phyloP scores from a whole-genome alignment of 805 yeast genomes.

The Maudiozyma bulderi region DNA sequence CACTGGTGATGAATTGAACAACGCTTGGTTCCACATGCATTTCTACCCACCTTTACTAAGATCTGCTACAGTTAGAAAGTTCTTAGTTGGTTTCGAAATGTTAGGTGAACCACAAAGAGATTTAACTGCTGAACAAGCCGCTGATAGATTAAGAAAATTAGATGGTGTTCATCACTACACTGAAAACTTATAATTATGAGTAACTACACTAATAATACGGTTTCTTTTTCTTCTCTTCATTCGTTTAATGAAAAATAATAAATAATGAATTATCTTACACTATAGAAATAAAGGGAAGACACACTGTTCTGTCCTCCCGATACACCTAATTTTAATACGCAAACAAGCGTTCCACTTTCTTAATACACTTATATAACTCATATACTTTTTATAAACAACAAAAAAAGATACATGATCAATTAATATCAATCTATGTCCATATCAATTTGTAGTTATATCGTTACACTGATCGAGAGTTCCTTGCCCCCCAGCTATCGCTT shows the following conservation, averaged over 20 bases:
- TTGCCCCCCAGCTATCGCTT: too few relatives aligned
- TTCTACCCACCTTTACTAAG: conserved; percentile 71
- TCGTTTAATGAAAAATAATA: background rate
- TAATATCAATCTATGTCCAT: too few relatives aligned
- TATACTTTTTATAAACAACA: too few relatives aligned
- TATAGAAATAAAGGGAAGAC: too few relatives aligned
- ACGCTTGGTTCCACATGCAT: conserved; percentile 61
- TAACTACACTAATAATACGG: conserved; percentile 1
- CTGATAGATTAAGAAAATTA: conserved; percentile 35
- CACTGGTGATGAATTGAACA: conserved; percentile 33
- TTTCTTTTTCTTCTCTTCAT: background rate
- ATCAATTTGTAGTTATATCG: too few relatives aligned
- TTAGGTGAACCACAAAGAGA: conserved; percentile 57
- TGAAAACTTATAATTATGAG: conserved; percentile 38
- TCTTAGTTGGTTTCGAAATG: conserved; percentile 63
- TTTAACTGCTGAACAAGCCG: conserved; percentile 26
- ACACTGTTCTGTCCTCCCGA: too few relatives aligned
- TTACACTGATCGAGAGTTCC: too few relatives aligned
- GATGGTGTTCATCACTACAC: conserved; percentile 28
- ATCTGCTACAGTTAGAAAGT: conserved; percentile 66
- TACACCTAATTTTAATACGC: too few relatives aligned
- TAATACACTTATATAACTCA: too few relatives aligned
- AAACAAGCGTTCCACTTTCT: too few relatives aligned
- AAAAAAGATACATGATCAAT: too few relatives aligned
- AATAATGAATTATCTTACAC: background rate